These are phyloP conservation scores for Fusarium verrucosum DNA, from an alignment of 2,329 filamentous ascomycete genomes.

Conservation along the genomic window DNA sequence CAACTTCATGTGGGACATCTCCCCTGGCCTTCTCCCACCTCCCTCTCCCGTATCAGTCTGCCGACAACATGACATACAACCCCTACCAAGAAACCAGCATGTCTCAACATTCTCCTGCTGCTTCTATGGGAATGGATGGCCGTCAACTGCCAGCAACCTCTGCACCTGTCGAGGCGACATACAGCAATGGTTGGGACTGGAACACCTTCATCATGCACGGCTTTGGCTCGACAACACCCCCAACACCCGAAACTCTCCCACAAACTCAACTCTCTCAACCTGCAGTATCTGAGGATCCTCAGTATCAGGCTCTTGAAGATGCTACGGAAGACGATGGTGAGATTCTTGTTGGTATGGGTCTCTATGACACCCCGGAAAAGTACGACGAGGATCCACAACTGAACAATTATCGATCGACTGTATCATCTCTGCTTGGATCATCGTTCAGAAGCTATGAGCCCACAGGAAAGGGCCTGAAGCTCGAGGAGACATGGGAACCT, in stretches of 20 bases:
- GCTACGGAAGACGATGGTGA: conserved; percentile 68
- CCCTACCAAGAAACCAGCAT: conserved; percentile 52
- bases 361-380: conserved; percentile 78
- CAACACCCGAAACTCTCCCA: conserved; percentile 68
- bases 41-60: conserved; percentile 56
- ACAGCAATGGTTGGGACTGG: conserved; percentile 52
- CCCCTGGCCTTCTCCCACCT: conserved; percentile 66
- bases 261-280: conserved; percentile 60
- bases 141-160: conserved; percentile 45
- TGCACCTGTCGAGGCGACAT: conserved; percentile 30
- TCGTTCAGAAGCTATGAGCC: conserved; percentile 57
- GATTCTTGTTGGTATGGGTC: conserved; percentile 81
- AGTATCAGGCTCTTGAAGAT: conserved; percentile 61
- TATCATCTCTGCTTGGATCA: conserved; percentile 64
- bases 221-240: conserved; percentile 62
- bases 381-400: conserved; percentile 58
- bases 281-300: conserved; percentile 60
- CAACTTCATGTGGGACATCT: conserved; percentile 68
- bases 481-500: conserved; percentile 82
- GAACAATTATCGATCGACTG: conserved; percentile 64
- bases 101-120: conserved; percentile 44
- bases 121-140: conserved; percentile 41
- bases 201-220: conserved; percentile 57
- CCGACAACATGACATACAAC: conserved; percentile 53
- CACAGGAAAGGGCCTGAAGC: conserved; percentile 77